Base-by-base conservation (phyloP, 2,329 filamentous ascomycete species). In the Helminthosporium solani region DNA sequence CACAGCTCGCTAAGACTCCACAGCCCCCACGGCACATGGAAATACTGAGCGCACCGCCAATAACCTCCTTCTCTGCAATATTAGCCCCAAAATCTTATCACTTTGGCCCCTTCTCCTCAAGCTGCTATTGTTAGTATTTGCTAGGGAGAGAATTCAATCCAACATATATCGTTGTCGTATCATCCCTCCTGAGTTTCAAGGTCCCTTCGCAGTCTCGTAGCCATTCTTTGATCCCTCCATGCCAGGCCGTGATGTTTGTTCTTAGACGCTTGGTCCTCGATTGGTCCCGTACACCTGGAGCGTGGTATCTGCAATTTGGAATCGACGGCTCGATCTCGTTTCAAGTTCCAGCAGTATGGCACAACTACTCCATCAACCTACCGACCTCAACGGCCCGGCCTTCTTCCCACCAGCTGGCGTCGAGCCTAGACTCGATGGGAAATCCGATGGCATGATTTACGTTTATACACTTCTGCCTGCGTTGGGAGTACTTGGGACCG, bases 381-480 rank as follows among this genome's bases (percentile, higher is more conserved):
- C 33, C 5, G 33, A 35, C 11, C 33, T 35, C 9, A 35, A 35
- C 33, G 33, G 33, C 14, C 33, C 33, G 19, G 33, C 33, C 6
- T 35, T 18, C 15, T 35, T 16, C 15, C 33, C 33, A 19, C 33
- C 33, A 7, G 33, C 14, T 5, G 33, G 33, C 9, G 11, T 35
- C 9, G 33, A 35, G 11, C 33, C 33, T 3, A 35, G 15, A 35
- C 33, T 35, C 5, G 33, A 35, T 11, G 33, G 33, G 8, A n/a
- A n/a, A 21, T 37, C 35, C 18, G 35, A 37, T n/a, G 35, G 35
- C 9, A 23, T n/a, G 18, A 37, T 37, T 8, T 37, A 37, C 35
- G 25, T 7, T 14, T 37, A 37, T 18, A 23, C 35, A 5, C 19
- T 21, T 7, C 35, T 37, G 11, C 35, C 35, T 19, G 19, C 25